Evolutionary conservation across 768 basidiomycete genomes (phyloP), one percentile per base, ranked within the genome.

Genomic region (Agrocybe pediades): DNA sequence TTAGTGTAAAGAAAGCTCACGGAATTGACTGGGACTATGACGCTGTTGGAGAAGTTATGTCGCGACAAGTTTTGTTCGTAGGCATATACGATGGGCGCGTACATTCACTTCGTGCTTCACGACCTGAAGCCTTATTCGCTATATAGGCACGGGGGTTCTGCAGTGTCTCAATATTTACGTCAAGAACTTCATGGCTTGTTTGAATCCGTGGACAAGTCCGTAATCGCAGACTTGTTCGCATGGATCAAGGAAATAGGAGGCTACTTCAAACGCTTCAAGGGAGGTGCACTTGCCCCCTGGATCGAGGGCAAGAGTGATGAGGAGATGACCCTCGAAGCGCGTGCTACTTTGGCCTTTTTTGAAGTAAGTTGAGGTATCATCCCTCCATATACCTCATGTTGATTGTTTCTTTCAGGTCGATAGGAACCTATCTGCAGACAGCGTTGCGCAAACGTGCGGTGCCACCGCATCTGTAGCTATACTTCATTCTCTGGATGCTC

Each of bases 81-180:
- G 95, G 94, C 25, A 87, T 97, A 52, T 97, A 94, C 67, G 95
- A 97, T 54, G 95, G 95, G 91, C 91, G 62, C 52, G 80, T 67
- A 47, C 20, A 5, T 20, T 62, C 17, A 51, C 25, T 27, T n/a
- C 41, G 17, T 46, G 25, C 46, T 7, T 43, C 53, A 24, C 41
- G 15, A 45, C 39, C 30, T 23, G 17, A 27, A n/a, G 11, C 19
- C 43, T 62, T 54, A 53, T 57, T 43, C 36, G 41, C 15, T 26
- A n/a, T 36, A 15, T 36, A 94, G 92, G 7, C 95, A 97, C 64
- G 95, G 95, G 6, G 95, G 95, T 8, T 87, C 87, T n/a, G 87
- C 87, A 9, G 93, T 95, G 16, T 88, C 94, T 2, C 85, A 91
- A 55, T 95, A 86, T 68, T 76, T 95, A 25, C 85, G 88, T 17